phyloP scores from a whole-genome alignment of 2,329 filamentous ascomycete genomes.

The Bipolaris oryzae region DNA sequence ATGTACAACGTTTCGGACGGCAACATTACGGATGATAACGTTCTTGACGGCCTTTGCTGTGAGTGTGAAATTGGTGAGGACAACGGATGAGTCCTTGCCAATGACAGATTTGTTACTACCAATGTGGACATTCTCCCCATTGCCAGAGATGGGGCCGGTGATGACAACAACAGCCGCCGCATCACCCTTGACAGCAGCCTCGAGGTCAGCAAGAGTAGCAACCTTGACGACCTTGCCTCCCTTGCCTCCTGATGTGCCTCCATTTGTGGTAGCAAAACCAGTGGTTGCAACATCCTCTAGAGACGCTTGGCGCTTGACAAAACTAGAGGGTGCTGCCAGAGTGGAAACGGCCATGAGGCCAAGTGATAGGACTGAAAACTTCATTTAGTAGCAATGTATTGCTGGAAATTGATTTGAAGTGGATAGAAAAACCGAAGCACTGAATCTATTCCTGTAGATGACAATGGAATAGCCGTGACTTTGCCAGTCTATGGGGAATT shows the following conservation, averaged over 20 bases:
- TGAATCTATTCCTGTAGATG: slow-evolving; percentile 15
- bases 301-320: slow-evolving; percentile 38
- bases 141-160: slow-evolving; percentile 53
- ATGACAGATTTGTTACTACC: slow-evolving; percentile 59
- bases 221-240: slow-evolving; percentile 47
- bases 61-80: slow-evolving; percentile 56
- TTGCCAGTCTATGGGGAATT: slow-evolving; percentile 8
- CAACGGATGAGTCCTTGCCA: slow-evolving; percentile 55
- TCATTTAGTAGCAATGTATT: slow-evolving; percentile 30
- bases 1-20: slow-evolving; percentile 57
- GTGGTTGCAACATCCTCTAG: slow-evolving; percentile 36
- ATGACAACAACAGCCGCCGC: slow-evolving; percentile 55
- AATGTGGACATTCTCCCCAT: slow-evolving; percentile 52
- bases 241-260: slow-evolving; percentile 49
- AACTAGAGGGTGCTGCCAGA: slow-evolving; percentile 39
- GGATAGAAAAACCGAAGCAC: slow-evolving; percentile 22
- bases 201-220: slow-evolving; percentile 48
- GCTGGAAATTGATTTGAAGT: slow-evolving; percentile 20
- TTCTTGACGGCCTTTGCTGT: slow-evolving; percentile 57
- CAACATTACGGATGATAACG: slow-evolving; percentile 64
- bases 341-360: slow-evolving; percentile 39
- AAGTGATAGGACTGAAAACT: slow-evolving; percentile 39
- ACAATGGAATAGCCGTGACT: slow-evolving; percentile 28
- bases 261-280: slow-evolving; percentile 45
- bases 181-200: slow-evolving; percentile 53